Evolutionary conservation across 2,329 filamentous ascomycete species (phyloP).

Genomic region (Dactylellina cionopaga): DNA sequence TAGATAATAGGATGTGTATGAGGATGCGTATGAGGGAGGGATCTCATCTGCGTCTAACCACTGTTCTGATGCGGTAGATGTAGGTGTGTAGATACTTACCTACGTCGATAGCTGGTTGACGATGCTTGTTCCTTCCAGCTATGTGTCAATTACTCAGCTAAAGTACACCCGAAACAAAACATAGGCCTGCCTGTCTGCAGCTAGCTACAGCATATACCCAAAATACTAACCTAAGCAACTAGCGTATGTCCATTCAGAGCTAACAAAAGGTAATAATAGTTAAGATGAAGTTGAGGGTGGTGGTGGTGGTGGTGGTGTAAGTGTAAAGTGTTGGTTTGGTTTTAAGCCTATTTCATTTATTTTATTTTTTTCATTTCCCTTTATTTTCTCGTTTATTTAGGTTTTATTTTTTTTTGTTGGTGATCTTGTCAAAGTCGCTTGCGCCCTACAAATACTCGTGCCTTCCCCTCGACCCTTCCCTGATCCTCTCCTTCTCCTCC

Average conservation of each 20-base stretch:
- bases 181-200: too few relatives aligned
- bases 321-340: neutral
- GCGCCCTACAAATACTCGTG: slow-evolving; percentile 57
- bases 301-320: neutral
- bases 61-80: too few relatives aligned
- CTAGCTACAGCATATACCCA: too few relatives aligned
- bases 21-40: too few relatives aligned
- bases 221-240: too few relatives aligned
- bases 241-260: neutral
- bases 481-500: slow-evolving; percentile 14
- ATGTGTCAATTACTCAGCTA: too few relatives aligned
- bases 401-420: slow-evolving; percentile 56
- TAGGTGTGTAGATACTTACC: too few relatives aligned
- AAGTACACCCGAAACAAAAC: too few relatives aligned
- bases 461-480: slow-evolving; percentile 55
- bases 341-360: neutral
- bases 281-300: neutral
- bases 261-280: neutral
- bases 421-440: slow-evolving; percentile 56
- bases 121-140: too few relatives aligned
- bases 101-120: too few relatives aligned
- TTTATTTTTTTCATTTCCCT: slow-evolving; percentile 7
- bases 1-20: too few relatives aligned
- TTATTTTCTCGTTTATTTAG: slow-evolving; percentile 55
- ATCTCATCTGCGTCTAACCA: too few relatives aligned